Base-by-base conservation (phyloP, 1,284 basidiomycete genomes). In the Papiliotrema flavescens region DNA sequence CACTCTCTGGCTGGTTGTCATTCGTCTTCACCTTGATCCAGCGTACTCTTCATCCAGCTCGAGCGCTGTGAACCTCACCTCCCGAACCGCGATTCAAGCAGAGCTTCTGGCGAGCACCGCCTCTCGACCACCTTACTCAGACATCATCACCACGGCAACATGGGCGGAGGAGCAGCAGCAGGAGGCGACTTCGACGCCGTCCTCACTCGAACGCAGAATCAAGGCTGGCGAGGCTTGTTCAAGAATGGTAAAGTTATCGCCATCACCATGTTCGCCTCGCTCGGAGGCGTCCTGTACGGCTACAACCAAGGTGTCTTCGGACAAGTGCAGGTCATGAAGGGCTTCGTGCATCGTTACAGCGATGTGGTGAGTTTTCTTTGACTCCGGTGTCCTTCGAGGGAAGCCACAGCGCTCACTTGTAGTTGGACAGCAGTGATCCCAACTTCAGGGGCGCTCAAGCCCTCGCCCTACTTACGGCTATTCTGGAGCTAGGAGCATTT, bases 251-350 rank as follows among this genome's bases (percentile, higher is more conserved):
- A 61, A 54, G 62, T 64, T 14, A 49, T 73, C 4, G 57, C 59
- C 39, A 39, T 71, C 20, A 64, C 70, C 11, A 54, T 59, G 42
- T 76, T 76, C 48, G 72, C 71, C 0, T 71, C 69, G 1, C 53
- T 73, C n/a, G 74, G 74, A 26, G 73, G 72, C 62, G 72, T 76
- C 2, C 57, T 76, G 2, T 75, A 75, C 57, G 72, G 72, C 17
- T 74, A 73, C 62, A 72, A 71, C 54, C 54, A 69, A 55, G 72
- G 71, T 64, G 72, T 74, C 19, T 74, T 74, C 51, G 64, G 67
- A 44, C 66, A 67, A 54, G 74, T 76, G 9, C 74, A 76, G 51
- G 74, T 76, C 45, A 74, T 74, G 69, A 46, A 48, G n/a, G 56
- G 57, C n/a, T 71, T 76, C 49, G 50, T 48, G n/a, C 37, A 59